phyloP scores from a whole-genome alignment of 73 alveolate genomes.

The Tetrahymena borealis region DNA sequence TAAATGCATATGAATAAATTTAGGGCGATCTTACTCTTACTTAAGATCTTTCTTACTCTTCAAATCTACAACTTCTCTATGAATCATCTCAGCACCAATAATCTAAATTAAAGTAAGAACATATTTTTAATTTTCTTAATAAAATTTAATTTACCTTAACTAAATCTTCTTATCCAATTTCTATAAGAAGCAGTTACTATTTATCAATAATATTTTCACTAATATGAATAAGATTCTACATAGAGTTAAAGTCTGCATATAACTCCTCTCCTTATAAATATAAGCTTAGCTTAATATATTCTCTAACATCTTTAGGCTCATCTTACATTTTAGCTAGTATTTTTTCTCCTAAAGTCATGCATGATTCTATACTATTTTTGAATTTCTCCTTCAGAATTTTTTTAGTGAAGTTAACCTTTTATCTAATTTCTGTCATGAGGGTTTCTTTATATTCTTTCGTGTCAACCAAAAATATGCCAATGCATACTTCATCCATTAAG shows the following conservation, averaged over 20 bases:
- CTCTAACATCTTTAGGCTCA: background rate
- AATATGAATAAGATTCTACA: background rate
- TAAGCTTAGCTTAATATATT: background rate
- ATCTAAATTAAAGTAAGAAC: no score
- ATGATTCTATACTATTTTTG: background rate
- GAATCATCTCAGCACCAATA: background rate
- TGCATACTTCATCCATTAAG: background rate
- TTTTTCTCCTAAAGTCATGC: background rate
- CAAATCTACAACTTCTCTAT: background rate
- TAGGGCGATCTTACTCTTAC: background rate
- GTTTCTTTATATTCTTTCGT: background rate
- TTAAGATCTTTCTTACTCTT: background rate
- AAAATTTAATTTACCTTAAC: background rate
- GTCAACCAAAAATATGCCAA: background rate
- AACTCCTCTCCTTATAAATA: background rate
- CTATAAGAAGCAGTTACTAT: background rate
- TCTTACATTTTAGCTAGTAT: background rate
- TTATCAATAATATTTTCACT: background rate
- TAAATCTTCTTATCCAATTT: background rate
- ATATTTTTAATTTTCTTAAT: background rate
- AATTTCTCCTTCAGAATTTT: background rate
- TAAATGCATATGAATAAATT: background rate
- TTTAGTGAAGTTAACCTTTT: background rate
- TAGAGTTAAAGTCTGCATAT: background rate
- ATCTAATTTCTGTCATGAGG: background rate